A percentile compares a stretch with the other conserved stretches of the same genome.
These are phyloP conservation scores for Chenopodium berlandieri DNA, from an alignment of 148 eudicot genomes.

Conservation along the genomic window DNA sequence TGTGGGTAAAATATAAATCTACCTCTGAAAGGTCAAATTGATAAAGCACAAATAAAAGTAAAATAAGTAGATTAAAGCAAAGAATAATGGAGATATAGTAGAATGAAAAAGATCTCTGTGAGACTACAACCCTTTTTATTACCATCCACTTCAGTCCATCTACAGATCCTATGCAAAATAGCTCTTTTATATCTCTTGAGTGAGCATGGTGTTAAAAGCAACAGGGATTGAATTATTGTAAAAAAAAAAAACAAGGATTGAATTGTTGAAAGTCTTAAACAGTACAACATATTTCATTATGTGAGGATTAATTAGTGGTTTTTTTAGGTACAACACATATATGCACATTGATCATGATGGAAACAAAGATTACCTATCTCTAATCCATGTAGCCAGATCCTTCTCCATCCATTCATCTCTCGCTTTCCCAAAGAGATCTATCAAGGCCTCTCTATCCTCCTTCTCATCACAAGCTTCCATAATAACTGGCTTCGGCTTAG, in stretches of 20 bases:
- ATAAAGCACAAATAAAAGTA: neutral
- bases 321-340: neutral
- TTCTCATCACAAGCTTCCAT: slow-evolving; percentile 84
- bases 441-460: slow-evolving; percentile 61
- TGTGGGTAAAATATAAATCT: neutral
- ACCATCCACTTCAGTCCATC: neutral
- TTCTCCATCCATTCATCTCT: slow-evolving; percentile 95
- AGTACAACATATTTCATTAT: neutral
- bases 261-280: too few relatives aligned
- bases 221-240: too few relatives aligned
- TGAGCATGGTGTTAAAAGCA: too few relatives aligned
- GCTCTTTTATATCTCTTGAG: too few relatives aligned
- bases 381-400: slow-evolving; percentile 85
- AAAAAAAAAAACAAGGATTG: too few relatives aligned
- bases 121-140: neutral
- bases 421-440: slow-evolving; percentile 80
- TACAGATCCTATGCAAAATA: too few relatives aligned
- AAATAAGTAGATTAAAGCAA: neutral
- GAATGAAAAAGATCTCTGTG: neutral
- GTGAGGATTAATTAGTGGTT: neutral
- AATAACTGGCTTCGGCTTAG: slow-evolving; percentile 61
- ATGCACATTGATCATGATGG: slow-evolving; percentile 2
- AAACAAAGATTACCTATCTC: slow-evolving; percentile 65
- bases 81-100: neutral
- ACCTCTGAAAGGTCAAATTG: neutral